A percentile compares a stretch with the other conserved stretches of the same genome.
These are phyloP conservation scores for Hansenula lynferdii DNA, from an alignment of 1,139 yeast species.

Conservation along the genomic window DNA sequence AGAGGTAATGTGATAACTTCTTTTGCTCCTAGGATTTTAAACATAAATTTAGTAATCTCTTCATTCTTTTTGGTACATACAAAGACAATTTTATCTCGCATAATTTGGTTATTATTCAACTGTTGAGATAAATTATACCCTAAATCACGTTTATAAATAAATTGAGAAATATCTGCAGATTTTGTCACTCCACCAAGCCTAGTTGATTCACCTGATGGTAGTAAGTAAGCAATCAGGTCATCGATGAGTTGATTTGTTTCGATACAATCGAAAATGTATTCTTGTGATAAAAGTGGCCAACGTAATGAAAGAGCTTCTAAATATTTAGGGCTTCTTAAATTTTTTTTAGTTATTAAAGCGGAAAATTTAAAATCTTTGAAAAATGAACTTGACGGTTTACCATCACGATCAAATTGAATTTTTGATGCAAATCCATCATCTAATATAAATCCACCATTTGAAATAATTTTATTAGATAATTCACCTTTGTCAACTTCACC, in stretches of 20 bases:
- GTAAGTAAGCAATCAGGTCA: constrained; percentile 50
- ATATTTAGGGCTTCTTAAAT: constrained; percentile 68
- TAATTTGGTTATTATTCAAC: constrained; percentile 33
- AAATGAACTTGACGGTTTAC: constrained; percentile 1
- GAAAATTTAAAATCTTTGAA: constrained; percentile 39
- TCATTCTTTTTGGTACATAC: constrained; percentile 27
- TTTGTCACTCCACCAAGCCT: constrained; percentile 6
- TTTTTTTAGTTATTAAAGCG: constrained; percentile 56
- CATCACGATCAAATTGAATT: constrained; percentile 10
- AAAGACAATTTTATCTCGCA: constrained; percentile 30
- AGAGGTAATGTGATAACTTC: constrained; percentile 15
- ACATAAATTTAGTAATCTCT: constrained; percentile 39
- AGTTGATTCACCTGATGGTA: constrained; percentile 62
- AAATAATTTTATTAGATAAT: constrained; percentile 32
- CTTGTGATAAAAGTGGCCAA: constrained; percentile 77
- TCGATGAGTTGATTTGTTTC: constrained; percentile 23
- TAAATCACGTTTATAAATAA: constrained; percentile 28
- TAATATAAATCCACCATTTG: constrained; percentile 50
- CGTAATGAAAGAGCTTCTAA: constrained; percentile 83
- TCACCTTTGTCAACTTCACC: constrained; percentile 35
- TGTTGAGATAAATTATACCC: constrained; percentile 31
- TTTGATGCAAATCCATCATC: constrained; percentile 41
- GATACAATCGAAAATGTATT: constrained; percentile 54
- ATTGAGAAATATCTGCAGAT: constrained; percentile 36
- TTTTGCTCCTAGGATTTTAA: constrained; percentile 43